A percentile compares a stretch with the other conserved stretches of the same genome.
phyloP scores from a whole-genome alignment of 306 rosid species.

The Hippophae rhamnoides region DNA sequence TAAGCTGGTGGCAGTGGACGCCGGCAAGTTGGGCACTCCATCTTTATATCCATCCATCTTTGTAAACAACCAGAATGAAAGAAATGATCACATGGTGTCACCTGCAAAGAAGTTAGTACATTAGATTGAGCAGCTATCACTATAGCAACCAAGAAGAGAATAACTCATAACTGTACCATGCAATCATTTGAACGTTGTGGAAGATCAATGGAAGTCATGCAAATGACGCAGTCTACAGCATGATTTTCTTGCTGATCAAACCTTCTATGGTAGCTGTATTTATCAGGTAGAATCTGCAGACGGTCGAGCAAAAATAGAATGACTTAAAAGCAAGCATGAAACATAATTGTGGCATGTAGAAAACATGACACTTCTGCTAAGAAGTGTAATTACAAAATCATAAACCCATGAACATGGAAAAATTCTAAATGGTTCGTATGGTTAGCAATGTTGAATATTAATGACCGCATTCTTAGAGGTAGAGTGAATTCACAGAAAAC shows the following conservation, averaged over 20 bases:
- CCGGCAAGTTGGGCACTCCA: slow-evolving; percentile 99
- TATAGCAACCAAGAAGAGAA: slow-evolving; percentile 3
- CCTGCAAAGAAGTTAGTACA: slow-evolving; percentile 34
- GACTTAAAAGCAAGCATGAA: slow-evolving; percentile 2
- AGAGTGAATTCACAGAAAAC: too few species aligned
- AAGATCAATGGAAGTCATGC: slow-evolving; percentile 80
- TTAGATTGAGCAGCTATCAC: slow-evolving; percentile 16
- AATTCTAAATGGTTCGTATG: too few species aligned
- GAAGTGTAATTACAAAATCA: too few species aligned
- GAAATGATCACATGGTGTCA: slow-evolving; percentile 97
- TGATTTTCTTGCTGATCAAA: slow-evolving; percentile 52
- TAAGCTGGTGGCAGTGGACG: slow-evolving; percentile 86
- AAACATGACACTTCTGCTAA: too few species aligned
- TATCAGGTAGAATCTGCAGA: slow-evolving; percentile 86
- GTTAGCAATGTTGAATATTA: too few species aligned
- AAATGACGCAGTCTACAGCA: slow-evolving; percentile 80
- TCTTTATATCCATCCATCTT: slow-evolving; percentile 99
- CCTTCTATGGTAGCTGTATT: slow-evolving; percentile 77
- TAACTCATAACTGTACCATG: slow-evolving; percentile 49
- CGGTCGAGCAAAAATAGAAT: slow-evolving; percentile 18
- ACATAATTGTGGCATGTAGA: too few species aligned
- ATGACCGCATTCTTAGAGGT: too few species aligned
- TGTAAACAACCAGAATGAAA: slow-evolving; percentile 95
- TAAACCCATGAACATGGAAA: too few species aligned
- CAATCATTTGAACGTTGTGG: slow-evolving; percentile 61